Percentiles rank a stretch among this genome's conserved stretches.
Evolutionary conservation across 192 early-diverging fungal genomes (phyloP).

Genomic region (Coemansia sp.): DNA sequence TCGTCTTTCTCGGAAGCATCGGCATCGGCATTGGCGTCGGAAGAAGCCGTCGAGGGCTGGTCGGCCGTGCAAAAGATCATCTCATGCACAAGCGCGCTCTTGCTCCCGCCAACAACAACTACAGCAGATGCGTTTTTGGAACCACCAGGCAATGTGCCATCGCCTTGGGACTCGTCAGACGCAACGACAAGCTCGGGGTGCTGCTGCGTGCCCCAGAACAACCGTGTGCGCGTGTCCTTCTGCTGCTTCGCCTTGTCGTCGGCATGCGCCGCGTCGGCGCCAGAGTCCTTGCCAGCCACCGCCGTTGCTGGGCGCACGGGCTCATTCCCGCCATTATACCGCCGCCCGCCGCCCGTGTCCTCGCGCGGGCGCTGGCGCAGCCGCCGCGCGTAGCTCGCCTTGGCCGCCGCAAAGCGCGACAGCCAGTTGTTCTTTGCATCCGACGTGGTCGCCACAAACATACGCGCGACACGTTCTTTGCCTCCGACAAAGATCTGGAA

Average conservation of each 20-base stretch:
- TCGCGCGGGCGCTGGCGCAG: conserved; percentile 50
- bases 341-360: conserved; percentile 19
- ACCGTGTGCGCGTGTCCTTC: conserved; percentile 39
- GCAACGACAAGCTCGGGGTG: conserved; percentile 56
- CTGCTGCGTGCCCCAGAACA: conserved; percentile 56
- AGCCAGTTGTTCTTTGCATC: conserved; percentile 57
- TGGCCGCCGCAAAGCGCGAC: conserved; percentile 54
- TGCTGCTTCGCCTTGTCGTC: conserved; percentile 34
- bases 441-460: conserved; percentile 56
- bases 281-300: conserved; percentile 12
- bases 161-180: background rate
- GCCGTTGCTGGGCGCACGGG: conserved; percentile 7
- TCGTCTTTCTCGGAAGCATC: background rate
- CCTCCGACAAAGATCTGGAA: conserved; percentile 56
- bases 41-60: background rate
- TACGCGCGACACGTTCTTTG: conserved; percentile 50
- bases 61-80: conserved; percentile 55
- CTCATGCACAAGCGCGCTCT: conserved; percentile 63
- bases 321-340: conserved; percentile 15
- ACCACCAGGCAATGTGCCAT: background rate
- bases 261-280: conserved; percentile 6
- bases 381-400: conserved; percentile 49
- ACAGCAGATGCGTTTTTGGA: background rate
- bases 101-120: conserved; percentile 51
- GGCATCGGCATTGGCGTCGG: too few relatives aligned